Conservation (phyloP, 306 rosid species). For the Casuarina cunninghamiana region DNA sequence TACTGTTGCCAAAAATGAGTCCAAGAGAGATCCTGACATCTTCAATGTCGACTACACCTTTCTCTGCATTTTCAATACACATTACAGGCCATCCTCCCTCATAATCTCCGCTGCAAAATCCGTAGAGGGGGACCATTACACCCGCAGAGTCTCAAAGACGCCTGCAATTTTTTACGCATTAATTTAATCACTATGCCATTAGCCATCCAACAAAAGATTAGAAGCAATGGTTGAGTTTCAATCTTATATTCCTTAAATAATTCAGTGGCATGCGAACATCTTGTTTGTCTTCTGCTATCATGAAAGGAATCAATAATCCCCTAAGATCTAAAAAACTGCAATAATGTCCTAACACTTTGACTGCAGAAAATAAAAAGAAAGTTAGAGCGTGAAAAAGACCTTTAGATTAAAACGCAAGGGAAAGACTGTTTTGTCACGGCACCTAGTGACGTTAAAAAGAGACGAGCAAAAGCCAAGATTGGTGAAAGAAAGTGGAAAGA, state of each 20-base stretch:
- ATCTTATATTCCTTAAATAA: neutral
- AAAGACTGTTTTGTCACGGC: constrained; percentile 1
- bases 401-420: neutral
- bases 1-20: too few species aligned
- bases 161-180: neutral
- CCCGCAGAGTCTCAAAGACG: neutral
- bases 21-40: too few species aligned
- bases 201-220: neutral
- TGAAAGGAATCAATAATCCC: too few species aligned
- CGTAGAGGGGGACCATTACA: neutral
- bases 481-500: neutral
- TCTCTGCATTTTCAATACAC: neutral
- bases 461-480: neutral
- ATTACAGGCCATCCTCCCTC: neutral
- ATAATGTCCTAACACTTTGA: neutral
- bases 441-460: neutral
- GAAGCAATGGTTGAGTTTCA: neutral
- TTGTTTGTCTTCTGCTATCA: neutral
- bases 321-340: too few species aligned
- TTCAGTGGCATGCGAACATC: neutral
- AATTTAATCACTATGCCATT: neutral
- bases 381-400: neutral
- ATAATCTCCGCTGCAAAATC: neutral
- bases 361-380: neutral
- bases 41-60: too few species aligned